These are phyloP conservation scores for Nepenthes alata DNA, from an alignment of 179 eudicot species.

Conservation along the genomic window DNA sequence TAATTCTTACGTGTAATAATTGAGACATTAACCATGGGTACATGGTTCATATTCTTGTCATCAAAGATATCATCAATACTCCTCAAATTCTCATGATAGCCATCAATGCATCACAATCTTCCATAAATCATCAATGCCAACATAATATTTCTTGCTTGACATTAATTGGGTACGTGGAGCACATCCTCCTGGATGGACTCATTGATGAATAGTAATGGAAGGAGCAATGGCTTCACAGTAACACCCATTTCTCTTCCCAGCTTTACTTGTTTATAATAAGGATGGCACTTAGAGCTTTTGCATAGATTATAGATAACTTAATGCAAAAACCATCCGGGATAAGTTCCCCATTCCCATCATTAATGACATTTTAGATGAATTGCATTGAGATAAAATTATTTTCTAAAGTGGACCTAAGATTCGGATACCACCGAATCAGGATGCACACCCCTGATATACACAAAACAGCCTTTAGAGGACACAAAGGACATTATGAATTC, in stretches of 20 bases:
- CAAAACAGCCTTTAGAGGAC: conserved; percentile 1
- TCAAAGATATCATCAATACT: too few relatives aligned
- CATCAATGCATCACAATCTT: too few relatives aligned
- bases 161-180: too few relatives aligned
- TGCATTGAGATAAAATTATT: background rate
- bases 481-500: conserved; percentile 1
- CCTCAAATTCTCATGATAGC: too few relatives aligned
- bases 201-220: too few relatives aligned
- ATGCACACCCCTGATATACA: background rate
- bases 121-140: too few relatives aligned
- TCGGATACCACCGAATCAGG: background rate
- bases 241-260: background rate
- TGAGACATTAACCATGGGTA: too few relatives aligned
- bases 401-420: background rate
- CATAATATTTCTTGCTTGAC: too few relatives aligned
- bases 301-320: background rate
- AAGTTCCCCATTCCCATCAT: background rate
- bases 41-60: too few relatives aligned
- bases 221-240: background rate
- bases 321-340: background rate
- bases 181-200: too few relatives aligned
- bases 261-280: background rate
- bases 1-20: too few relatives aligned
- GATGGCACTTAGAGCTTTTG: background rate
- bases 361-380: background rate